phyloP scores from a whole-genome alignment of 257 asterid species.

The Nicotiana paniculata region DNA sequence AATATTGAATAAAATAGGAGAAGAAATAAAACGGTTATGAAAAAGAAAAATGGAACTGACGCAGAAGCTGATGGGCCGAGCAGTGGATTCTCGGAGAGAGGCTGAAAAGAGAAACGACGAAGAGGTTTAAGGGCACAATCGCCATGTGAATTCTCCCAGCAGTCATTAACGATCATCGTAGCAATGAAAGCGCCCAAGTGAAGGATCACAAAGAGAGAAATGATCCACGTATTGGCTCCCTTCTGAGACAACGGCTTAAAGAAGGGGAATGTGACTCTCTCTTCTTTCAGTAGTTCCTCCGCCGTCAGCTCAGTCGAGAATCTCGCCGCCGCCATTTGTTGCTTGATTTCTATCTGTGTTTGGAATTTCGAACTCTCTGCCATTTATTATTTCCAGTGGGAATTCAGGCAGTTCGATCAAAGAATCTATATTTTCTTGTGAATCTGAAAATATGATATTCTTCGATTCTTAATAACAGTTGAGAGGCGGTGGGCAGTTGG shows the following conservation, averaged over 20 bases:
- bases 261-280: constrained; percentile 56
- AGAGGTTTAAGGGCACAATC: constrained; percentile 52
- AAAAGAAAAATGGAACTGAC: constrained; percentile 30
- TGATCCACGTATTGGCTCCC: constrained; percentile 65
- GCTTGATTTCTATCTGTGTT: constrained; percentile 36
- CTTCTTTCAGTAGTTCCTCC: constrained; percentile 42
- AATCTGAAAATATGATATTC: too few relatives aligned
- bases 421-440: too few relatives aligned
- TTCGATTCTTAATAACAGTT: too few relatives aligned
- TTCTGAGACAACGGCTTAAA: constrained; percentile 60
- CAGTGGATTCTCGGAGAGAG: constrained; percentile 69
- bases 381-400: not conserved
- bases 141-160: constrained; percentile 59
- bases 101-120: constrained; percentile 78
- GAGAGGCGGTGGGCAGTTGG: not conserved
- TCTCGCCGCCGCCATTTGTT: constrained; percentile 8
- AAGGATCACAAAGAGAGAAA: constrained; percentile 66
- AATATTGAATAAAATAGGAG: constrained; percentile 1
- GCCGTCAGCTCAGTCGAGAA: constrained; percentile 39
- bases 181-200: constrained; percentile 53
- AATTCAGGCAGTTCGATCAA: not conserved
- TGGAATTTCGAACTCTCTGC: constrained; percentile 23
- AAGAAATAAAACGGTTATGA: not conserved
- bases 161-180: constrained; percentile 70
- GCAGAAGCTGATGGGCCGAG: constrained; percentile 94